A percentile compares a stretch with the other conserved stretches of the same genome.
Conservation (phyloP, 2,329 filamentous ascomycete genomes). For the Aspergillus costaricaensis region DNA sequence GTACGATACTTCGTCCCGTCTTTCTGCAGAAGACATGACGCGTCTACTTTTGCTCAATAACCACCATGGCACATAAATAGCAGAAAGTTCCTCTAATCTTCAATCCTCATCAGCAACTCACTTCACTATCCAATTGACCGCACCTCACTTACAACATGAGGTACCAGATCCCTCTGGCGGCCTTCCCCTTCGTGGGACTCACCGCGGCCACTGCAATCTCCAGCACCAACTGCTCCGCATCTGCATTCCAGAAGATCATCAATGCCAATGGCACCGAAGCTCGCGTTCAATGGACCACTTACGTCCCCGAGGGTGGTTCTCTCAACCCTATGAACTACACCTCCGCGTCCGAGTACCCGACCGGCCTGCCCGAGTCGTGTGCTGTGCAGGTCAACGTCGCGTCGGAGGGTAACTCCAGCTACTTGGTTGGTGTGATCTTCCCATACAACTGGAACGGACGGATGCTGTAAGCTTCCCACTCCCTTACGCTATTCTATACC, state of each 20-base stretch:
- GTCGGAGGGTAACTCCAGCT: neutral
- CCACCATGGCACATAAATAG: neutral
- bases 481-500: neutral
- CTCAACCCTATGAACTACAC: neutral
- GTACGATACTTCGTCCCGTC: neutral
- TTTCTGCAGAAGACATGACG: neutral
- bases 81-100: neutral
- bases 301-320: neutral
- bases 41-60: neutral
- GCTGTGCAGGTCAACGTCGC: neutral
- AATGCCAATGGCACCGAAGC: neutral
- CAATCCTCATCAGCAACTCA: neutral
- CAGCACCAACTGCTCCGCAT: neutral
- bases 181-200: neutral
- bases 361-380: neutral
- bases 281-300: neutral
- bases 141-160: neutral
- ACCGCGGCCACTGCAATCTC: neutral
- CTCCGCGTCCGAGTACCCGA: neutral
- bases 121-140: neutral
- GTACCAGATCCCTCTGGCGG: neutral
- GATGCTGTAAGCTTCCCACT: neutral
- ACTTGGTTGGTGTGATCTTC: neutral
- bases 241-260: neutral
- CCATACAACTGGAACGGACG: conserved; percentile 1